Evolutionary conservation across 768 basidiomycete species (phyloP), one percentile per base, ranked within the genome.

Genomic region (Auriculariales sp.): DNA sequence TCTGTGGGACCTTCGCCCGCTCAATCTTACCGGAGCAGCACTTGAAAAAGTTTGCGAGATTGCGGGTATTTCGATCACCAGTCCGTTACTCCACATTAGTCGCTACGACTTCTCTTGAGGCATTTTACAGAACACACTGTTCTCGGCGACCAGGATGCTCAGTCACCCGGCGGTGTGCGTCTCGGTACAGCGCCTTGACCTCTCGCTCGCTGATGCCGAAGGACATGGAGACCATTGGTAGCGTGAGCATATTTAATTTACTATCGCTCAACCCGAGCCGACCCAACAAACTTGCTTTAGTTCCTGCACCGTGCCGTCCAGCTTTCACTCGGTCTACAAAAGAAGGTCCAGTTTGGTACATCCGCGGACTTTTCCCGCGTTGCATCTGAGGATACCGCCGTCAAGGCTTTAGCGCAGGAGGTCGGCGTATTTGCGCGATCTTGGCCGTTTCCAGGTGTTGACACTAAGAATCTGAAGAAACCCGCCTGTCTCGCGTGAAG

Each of bases 41-140:
- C 80, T 99, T 51, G 94, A 97, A 74, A 97, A 95, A 74, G 78
- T 99, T 57, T 95, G 95, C 66, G 94, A 98, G 63, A 74, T 95
- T 47, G 79, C 90, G 65, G 90, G 90, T 52, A 95, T 98, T 63
- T 95, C 93, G 30, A 90, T 95, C 68, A 91, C 91, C 72, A 91
- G 86, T 89, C 56, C 57, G 84, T 67, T 24, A 28, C 46, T 29
- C 3, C 29, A 45, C n/a, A n/a, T n/a, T n/a, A n/a, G n/a, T n/a
- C n/a, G n/a, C n/a, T n/a, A n/a, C n/a, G n/a, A n/a, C n/a, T n/a
- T n/a, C n/a, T n/a, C n/a, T 31, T 46, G 29, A 51, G 17, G 11
- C 12, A 27, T 28, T 11, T 27, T 42, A 11, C 57, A 87, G 86
- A 97, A 70, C 97, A 97, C 66, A 89, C 93, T 45, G 94, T 98